phyloP scores from a whole-genome alignment of 192 early-diverging fungal genomes.

The Globomyces pollinis-pini region DNA sequence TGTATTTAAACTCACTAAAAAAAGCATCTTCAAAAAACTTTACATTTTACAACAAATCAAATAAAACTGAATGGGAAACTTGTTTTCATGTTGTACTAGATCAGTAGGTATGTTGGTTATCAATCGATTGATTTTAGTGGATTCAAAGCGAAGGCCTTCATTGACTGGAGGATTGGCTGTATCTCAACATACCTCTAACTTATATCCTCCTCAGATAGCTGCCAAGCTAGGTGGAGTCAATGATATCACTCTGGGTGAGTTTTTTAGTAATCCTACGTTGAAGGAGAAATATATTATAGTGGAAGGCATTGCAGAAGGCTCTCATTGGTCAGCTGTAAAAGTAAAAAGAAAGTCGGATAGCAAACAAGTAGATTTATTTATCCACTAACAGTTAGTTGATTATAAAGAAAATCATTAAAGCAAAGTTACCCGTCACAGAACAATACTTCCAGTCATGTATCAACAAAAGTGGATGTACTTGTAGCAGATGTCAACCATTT shows the following conservation, averaged over 20 bases:
- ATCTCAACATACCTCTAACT: too few species aligned
- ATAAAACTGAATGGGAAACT: too few species aligned
- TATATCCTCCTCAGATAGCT: constrained; percentile 4
- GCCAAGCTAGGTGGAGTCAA: neutral
- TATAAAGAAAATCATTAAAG: constrained; percentile 4
- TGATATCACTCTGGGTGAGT: neutral
- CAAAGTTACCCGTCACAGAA: neutral
- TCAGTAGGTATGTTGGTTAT: too few species aligned
- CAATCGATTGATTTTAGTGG: too few species aligned
- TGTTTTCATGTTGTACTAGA: too few species aligned
- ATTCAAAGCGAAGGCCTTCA: too few species aligned
- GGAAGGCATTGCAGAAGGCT: neutral
- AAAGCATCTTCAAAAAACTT: too few species aligned
- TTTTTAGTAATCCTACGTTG: neutral
- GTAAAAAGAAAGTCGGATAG: constrained; percentile 1
- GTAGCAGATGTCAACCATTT: constrained; percentile 8
- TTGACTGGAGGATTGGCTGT: too few species aligned
- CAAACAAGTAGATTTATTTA: neutral
- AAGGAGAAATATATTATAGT: neutral
- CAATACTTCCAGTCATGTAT: constrained; percentile 7
- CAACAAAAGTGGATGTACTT: neutral
- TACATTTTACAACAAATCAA: too few species aligned
- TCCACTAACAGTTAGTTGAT: constrained; percentile 8
- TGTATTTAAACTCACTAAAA: too few species aligned
- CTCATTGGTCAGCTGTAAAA: neutral